Conservation (phyloP, 108 stramenopile species). For the Fistulifera pelliculosa region DNA sequence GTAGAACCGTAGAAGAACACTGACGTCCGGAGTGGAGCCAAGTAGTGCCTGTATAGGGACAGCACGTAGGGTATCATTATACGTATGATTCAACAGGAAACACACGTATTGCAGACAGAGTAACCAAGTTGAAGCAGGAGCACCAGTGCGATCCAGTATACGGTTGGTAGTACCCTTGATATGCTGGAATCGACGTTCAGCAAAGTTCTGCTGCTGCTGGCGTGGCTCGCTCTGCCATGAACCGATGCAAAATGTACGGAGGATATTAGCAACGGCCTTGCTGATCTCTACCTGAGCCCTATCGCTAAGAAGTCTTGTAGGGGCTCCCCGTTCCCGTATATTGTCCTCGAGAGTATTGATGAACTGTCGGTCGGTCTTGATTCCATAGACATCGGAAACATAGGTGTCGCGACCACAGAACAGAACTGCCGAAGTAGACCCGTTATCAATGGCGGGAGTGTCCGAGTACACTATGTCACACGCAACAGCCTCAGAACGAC, state of each 20-base stretch:
- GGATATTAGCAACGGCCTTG: slow-evolving; percentile 1
- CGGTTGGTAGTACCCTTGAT: slow-evolving; percentile 7
- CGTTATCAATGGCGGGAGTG: slow-evolving; percentile 13
- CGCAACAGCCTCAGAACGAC: slow-evolving; percentile 14
- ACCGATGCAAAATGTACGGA: slow-evolving; percentile 7
- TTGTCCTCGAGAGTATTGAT: slow-evolving; percentile 15
- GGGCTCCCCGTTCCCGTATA: slow-evolving; percentile 18
- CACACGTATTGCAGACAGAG: slow-evolving; percentile 13
- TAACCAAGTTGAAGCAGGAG: slow-evolving; percentile 16
- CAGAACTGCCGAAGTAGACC: slow-evolving; percentile 9
- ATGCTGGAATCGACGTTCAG: slow-evolving; percentile 9
- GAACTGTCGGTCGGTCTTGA: slow-evolving; percentile 16
- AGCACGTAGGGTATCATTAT: background rate
- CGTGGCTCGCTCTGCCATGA: slow-evolving; percentile 13
- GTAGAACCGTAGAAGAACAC: background rate
- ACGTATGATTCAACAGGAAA: slow-evolving; percentile 7
- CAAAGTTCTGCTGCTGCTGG: slow-evolving; percentile 19
- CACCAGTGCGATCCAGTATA: slow-evolving; percentile 17
- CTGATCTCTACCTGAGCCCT: slow-evolving; percentile 14
- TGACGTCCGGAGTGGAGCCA: slow-evolving; percentile 17
- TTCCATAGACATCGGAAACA: slow-evolving; percentile 12
- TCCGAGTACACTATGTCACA: slow-evolving; percentile 21
- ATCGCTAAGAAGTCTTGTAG: slow-evolving; percentile 9
- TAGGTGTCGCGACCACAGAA: slow-evolving; percentile 7
- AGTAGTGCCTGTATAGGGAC: background rate